These are phyloP conservation scores for Reutealis trisperma DNA, from an alignment of 345 rosid genomes.

Conservation along the genomic window DNA sequence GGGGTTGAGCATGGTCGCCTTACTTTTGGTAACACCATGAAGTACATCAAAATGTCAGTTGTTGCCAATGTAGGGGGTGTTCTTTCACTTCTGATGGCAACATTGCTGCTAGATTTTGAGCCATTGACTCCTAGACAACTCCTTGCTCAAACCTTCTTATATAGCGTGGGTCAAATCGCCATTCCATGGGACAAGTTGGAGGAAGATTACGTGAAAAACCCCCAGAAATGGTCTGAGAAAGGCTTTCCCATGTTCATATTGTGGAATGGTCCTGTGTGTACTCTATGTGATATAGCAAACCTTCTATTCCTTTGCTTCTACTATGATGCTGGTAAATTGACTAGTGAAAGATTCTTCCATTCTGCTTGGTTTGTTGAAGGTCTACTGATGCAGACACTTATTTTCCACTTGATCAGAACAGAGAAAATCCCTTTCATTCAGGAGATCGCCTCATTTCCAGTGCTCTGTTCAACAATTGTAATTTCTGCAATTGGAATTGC, in stretches of 20 bases:
- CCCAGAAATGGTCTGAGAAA: conserved; percentile 51
- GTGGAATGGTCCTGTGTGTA: conserved; percentile 67
- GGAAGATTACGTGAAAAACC: conserved; percentile 56
- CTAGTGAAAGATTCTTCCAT: conserved; percentile 30
- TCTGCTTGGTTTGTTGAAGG: conserved; percentile 69
- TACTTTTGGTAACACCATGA: conserved; percentile 70
- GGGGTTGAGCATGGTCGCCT: conserved; percentile 70
- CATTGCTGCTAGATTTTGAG: conserved; percentile 50
- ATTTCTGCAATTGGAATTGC: conserved; percentile 57
- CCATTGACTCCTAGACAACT: conserved; percentile 69
- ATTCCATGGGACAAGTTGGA: conserved; percentile 78
- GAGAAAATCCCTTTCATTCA: conserved; percentile 65
- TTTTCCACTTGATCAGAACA: conserved; percentile 63
- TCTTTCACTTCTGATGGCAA: conserved; percentile 58
- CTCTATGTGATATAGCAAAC: conserved; percentile 47
- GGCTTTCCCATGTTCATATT: conserved; percentile 53
- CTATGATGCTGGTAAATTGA: conserved; percentile 10
- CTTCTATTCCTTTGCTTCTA: conserved; percentile 48
- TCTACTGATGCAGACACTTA: conserved; percentile 64
- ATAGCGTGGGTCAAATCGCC: conserved; percentile 58
- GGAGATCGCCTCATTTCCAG: conserved; percentile 65
- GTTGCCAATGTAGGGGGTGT: conserved; percentile 61
- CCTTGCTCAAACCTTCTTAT: conserved; percentile 58
- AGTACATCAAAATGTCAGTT: conserved; percentile 71
- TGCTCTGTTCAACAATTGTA: conserved; percentile 48